A percentile compares a stretch with the other conserved stretches of the same genome.
These are phyloP conservation scores for Turnera subulata DNA, from an alignment of 345 rosid species.

Conservation along the genomic window DNA sequence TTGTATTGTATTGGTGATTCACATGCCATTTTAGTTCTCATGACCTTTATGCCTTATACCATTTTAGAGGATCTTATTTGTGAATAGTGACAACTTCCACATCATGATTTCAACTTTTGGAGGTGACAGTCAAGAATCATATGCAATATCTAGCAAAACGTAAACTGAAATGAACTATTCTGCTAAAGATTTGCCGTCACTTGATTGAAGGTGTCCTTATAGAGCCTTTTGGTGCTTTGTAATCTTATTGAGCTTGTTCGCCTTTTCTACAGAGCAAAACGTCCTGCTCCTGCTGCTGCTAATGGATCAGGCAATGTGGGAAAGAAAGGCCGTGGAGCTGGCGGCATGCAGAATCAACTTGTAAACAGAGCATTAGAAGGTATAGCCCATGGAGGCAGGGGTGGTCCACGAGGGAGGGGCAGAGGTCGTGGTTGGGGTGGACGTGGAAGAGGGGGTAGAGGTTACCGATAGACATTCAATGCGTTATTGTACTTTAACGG, in stretches of 20 bases:
- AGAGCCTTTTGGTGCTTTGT: no score
- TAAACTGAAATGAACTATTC: no score
- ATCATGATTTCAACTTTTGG: no score
- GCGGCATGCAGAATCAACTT: constrained; percentile 69
- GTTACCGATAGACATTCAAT: constrained; percentile 6
- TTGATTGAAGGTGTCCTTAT: no score
- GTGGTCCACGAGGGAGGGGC: constrained; percentile 39
- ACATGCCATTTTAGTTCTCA: neutral
- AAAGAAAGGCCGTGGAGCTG: constrained; percentile 72
- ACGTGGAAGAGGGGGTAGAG: constrained; percentile 52
- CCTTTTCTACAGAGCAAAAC: constrained; percentile 56
- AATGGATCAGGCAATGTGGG: constrained; percentile 50
- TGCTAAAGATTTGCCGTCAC: no score
- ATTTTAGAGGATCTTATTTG: no score
- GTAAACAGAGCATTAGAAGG: constrained; percentile 91
- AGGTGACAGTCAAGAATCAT: no score
- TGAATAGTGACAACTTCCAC: no score
- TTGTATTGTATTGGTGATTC: neutral
- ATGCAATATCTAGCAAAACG: no score
- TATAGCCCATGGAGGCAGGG: constrained; percentile 69
- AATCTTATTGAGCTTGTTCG: neutral
- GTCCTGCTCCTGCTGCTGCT: constrained; percentile 55
- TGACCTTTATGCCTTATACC: no score
- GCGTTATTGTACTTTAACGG: neutral
- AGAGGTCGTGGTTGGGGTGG: constrained; percentile 24